Evolutionary conservation across 257 asterid species (phyloP), one percentile per base, ranked within the genome.

Genomic region (Euphrasia confusa): DNA sequence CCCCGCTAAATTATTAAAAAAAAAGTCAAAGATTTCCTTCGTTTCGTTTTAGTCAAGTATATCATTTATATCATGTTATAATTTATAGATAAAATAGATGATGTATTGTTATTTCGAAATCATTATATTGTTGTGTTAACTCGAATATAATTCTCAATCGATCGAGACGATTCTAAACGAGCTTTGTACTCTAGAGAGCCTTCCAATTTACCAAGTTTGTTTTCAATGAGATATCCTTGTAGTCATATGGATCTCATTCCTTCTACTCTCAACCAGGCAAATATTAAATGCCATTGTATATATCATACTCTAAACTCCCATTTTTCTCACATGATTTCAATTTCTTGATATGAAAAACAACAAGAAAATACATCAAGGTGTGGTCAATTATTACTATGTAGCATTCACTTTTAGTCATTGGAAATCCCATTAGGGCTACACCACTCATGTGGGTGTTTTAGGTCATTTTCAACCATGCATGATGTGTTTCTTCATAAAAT

Each of bases 371-470:
- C 13, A 53, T 9, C 50, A 26, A 58, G 70, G 67, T 50, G 62
- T 61, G 73, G 68, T 40, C 55, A 67, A 60, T 62, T 66, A 42
- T 58, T 42, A 48, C 48, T 58, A 53, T 47, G n/a, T 39, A 30
- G 12, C 7, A 60, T 64, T 66, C 45, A 47, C 63, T 44, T 61
- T 35, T 24, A 35, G 58, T 69, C 53, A 48, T 12, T 47, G 14
- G 53, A 21, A 55, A 24, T 67, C 33, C 62, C 35, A 72, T 30
- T 17, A 57, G 68, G 55, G 60, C 64, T 28, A 74, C 59, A 54
- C 49, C 26, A 10, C 17, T 67, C 79, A 77, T 65, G 79, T 74
- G 82, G 79, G 77, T 60, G 82, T 78, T 78, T 74, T 60, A 56
- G 75, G 79, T 78, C 82, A 17, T 74, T 77, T 78, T 78, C 79